These are phyloP conservation scores for Nemania diffusa DNA, from an alignment of 2,329 filamentous ascomycete species.

Conservation along the genomic window DNA sequence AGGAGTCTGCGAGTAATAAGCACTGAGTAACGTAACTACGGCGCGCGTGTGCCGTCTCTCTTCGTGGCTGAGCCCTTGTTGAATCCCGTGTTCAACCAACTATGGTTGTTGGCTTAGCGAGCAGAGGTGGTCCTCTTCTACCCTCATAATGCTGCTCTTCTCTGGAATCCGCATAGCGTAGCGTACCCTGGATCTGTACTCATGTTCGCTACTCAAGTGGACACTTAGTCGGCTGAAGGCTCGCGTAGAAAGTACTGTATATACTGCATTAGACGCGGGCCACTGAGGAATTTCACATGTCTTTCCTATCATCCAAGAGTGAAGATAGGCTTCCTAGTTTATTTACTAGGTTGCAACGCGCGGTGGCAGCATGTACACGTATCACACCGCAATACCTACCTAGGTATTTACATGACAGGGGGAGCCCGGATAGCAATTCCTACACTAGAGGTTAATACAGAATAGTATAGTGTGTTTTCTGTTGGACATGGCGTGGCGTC, in stretches of 20 bases:
- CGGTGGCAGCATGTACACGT: neutral
- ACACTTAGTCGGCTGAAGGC: neutral
- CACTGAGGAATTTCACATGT: neutral
- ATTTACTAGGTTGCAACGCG: slow-evolving; percentile 11
- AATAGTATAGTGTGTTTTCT: neutral
- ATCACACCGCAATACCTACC: slow-evolving; percentile 22
- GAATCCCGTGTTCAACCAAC: neutral
- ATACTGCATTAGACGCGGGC: neutral
- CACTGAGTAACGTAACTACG: slow-evolving; percentile 16
- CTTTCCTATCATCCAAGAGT: neutral
- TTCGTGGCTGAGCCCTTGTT: neutral
- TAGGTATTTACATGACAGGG: slow-evolving; percentile 8
- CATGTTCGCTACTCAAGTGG: neutral
- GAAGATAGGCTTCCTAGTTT: neutral
- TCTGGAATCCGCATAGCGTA: neutral
- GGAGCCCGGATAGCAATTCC: slow-evolving; percentile 5
- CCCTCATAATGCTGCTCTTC: neutral
- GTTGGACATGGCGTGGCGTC: neutral
- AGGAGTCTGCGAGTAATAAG: slow-evolving; percentile 17
- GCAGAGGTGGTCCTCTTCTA: neutral
- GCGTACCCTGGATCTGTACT: neutral
- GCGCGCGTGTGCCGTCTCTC: slow-evolving; percentile 14
- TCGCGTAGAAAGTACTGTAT: neutral
- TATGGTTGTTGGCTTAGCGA: neutral
- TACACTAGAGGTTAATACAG: neutral